These are phyloP conservation scores for Fomes fomentarius DNA, from an alignment of 1,284 basidiomycete species.

Conservation along the genomic window DNA sequence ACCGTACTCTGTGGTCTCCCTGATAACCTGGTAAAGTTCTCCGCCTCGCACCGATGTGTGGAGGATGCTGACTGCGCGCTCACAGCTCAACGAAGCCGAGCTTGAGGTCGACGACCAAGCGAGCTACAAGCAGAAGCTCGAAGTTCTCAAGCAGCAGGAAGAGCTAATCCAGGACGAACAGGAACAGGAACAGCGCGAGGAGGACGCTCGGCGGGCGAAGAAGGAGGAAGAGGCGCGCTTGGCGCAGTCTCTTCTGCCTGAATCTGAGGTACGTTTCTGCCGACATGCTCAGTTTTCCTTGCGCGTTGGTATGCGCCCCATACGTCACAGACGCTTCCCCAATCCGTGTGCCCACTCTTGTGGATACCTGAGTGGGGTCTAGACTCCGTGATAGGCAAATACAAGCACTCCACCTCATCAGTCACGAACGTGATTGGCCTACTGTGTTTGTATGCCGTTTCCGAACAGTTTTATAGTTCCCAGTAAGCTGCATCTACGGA, in stretches of 20 bases:
- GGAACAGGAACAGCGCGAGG: constrained; percentile 97
- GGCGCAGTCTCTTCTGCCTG: constrained; percentile 77
- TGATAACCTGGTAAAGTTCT: constrained; percentile 80
- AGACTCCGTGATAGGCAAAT: no score
- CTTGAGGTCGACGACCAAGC: constrained; percentile 94
- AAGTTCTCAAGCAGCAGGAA: constrained; percentile 97
- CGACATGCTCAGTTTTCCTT: background rate
- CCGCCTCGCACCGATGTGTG: background rate
- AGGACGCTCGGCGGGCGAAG: constrained; percentile 85
- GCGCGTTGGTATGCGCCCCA: no score
- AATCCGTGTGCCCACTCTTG: background rate
- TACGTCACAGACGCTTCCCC: no score
- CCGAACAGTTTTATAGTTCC: no score
- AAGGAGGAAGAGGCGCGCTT: constrained; percentile 79
- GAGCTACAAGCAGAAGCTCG: constrained; percentile 97
- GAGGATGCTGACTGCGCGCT: constrained; percentile 11
- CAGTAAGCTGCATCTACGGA: no score
- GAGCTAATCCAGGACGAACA: constrained; percentile 99
- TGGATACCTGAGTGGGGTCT: no score
- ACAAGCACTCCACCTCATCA: no score
- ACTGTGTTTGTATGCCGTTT: no score
- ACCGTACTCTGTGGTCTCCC: constrained; percentile 92
- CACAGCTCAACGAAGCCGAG: constrained; percentile 93
- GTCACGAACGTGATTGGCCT: no score
- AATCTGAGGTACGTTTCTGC: constrained; percentile 69